Evolutionary conservation across 2,329 filamentous ascomycete genomes (phyloP).

Genomic region (Elsinoe batatas): DNA sequence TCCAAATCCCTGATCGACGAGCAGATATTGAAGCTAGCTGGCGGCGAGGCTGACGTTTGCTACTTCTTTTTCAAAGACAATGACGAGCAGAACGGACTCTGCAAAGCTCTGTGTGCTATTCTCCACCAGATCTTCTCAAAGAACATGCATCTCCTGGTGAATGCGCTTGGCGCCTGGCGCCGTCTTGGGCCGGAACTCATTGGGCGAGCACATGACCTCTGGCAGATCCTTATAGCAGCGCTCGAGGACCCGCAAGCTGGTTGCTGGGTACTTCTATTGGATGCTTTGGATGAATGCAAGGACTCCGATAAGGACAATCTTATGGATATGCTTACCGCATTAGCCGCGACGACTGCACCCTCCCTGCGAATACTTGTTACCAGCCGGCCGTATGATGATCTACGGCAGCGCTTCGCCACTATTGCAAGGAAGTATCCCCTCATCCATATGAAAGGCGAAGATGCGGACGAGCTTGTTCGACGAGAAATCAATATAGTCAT

Average conservation of each 20-base stretch:
- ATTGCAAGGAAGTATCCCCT: background rate
- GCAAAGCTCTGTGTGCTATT: constrained; percentile 27
- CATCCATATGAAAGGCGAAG: constrained; percentile 14
- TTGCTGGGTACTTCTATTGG: constrained; percentile 18
- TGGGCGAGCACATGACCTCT: constrained; percentile 17
- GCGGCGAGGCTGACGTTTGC: constrained; percentile 16
- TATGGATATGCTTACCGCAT: constrained; percentile 12
- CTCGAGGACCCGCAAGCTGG: constrained; percentile 17
- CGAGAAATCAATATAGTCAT: constrained; percentile 6
- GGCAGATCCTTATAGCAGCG: constrained; percentile 9
- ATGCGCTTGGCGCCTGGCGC: no score
- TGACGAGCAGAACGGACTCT: constrained; percentile 24
- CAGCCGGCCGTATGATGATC: constrained; percentile 14
- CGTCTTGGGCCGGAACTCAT: constrained; percentile 15
- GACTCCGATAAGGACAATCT: constrained; percentile 13
- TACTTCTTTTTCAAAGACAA: constrained; percentile 35
- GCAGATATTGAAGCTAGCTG: constrained; percentile 17
- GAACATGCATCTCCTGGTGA: background rate
- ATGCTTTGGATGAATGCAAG: constrained; percentile 23
- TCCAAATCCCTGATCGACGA: constrained; percentile 27
- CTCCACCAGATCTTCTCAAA: constrained; percentile 31
- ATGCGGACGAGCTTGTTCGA: constrained; percentile 15
- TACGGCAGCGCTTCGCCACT: constrained; percentile 7
- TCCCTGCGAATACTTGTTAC: constrained; percentile 19
- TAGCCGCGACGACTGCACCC: background rate